Evolutionary conservation across 352 stramenopile species (phyloP), one percentile per base, ranked within the genome.

Genomic region (Blastocystis sp.): DNA sequence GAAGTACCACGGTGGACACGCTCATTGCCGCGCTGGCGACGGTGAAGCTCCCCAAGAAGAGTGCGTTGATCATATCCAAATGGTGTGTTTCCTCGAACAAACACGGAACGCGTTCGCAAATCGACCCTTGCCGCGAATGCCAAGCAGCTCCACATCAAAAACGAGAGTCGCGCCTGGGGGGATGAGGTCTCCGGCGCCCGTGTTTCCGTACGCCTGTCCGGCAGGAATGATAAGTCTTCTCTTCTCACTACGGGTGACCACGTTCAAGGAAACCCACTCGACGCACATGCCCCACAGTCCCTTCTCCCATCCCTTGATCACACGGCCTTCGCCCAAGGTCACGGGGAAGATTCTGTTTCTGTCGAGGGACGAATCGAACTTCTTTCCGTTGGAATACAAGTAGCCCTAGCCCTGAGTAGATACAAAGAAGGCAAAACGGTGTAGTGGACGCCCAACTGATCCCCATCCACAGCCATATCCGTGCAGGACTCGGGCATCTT

Each of bases 321-420:
- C 92, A 39, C 90, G 50, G 12, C 82, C 55, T 62, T 62, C 90
- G 26, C 91, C 91, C 4, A 93, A 90, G 19, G 90, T 91, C 65
- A 93, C 92, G 16, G 90, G 90, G 82, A 93, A 93, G 76, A 91
- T 91, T 24, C 90, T 65, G 62, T 91, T 69, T 55, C 91, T 76
- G 19, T 91, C 70, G n/a, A 92, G 88, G 39, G 91, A 93, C n/a
- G 90, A 92, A 81, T 93, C 91, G 35, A 93, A 92, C 59, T 91
- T 89, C 76, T 91, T 91, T 39, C 90, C 91, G 88, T 92, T 77
- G 4, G 70, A 91, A 63, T 91, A 93, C 1, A 93, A 37, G n/a
- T 85, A 85, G 0, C 74, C 74, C 74, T 85, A 50, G 2, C 16
- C 6, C 45, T 55, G 6, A 55, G 9, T 21, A 67, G 4, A 70